Base-by-base conservation (phyloP, 1,284 basidiomycete genomes). In the Moesziomyces sp. region DNA sequence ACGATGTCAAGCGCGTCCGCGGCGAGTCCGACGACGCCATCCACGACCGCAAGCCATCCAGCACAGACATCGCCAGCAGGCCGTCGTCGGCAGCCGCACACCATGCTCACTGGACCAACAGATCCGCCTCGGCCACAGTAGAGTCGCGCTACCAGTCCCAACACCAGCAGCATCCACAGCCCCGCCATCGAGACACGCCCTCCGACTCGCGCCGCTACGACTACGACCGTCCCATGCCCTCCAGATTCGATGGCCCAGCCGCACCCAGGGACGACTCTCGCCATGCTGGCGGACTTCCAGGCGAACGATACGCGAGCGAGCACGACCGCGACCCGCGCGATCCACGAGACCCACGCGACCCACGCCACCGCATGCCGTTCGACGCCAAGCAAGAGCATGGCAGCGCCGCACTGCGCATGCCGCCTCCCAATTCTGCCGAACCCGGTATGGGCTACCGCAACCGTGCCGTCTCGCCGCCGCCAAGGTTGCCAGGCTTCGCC, bases 401-500 rank as follows among this genome's bases (percentile, higher is more conserved):
- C 24, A 26, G 24, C 24, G 24, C 24, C 6, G 24, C 24, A 5
- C 6, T 26, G 24, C 50, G 70, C 46, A 73, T 67, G 70, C 70
- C 56, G 9, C 70, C 70, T 30, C 63, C 64, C 4, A 53, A 51
- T 2, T 45, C 56, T 0, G 52, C 30, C 28, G 59, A 67, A n/a
- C 45, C 57, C 16, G 46, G 23, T 30, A 13, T 64, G 54, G 56
- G 53, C 53, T 57, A 59, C 49, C 55, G 59, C 13, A 58, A 56
- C 10, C 58, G 57, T 10, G 57, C 61, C 1, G 47, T 55, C 24
- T 67, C 64, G 28, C 71, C 65, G 18, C 71, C 65, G n/a, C 71
- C 71, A 19, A 30, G 71, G 26, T 52, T 74, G 21, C 71, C 71
- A 7, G 42, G 65, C 19, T 74, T 74, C 35, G 65, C 71, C 10